Conservation (phyloP, 169 alveolate species). For the Plasmodium vivax region DNA sequence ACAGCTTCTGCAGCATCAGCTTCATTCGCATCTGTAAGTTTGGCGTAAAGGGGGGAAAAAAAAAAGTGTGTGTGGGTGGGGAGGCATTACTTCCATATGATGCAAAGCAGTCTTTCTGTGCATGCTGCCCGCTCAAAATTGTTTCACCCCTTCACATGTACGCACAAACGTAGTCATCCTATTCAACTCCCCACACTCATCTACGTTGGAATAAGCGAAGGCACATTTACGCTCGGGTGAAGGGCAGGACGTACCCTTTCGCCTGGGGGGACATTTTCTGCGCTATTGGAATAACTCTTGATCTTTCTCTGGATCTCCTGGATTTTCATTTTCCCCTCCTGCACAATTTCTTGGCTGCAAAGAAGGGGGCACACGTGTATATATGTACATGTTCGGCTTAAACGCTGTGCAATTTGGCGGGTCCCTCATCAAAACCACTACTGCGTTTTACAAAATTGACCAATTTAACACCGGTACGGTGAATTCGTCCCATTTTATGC, state of each 20-base stretch:
- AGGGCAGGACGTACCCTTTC: slow-evolving; percentile 28
- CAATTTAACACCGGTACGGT: neutral
- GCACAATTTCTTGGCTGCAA: slow-evolving; percentile 58
- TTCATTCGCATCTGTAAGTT: slow-evolving; percentile 27
- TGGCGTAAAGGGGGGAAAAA: neutral
- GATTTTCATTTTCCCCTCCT: slow-evolving; percentile 60
- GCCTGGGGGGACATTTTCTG: slow-evolving; percentile 17
- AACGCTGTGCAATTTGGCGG: neutral
- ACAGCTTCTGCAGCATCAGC: slow-evolving; percentile 49
- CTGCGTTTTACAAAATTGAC: neutral
- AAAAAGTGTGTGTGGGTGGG: neutral
- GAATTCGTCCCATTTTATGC: neutral
- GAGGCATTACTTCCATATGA: neutral
- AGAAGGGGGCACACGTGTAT: neutral
- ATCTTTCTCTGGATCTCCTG: slow-evolving; percentile 59
- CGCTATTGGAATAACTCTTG: slow-evolving; percentile 22
- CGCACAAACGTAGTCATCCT: neutral
- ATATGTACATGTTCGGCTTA: neutral
- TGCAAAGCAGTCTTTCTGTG: neutral
- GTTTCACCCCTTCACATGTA: neutral
- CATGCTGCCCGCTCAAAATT: neutral
- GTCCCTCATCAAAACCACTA: neutral
- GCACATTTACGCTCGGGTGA: neutral
- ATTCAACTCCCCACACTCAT: neutral
- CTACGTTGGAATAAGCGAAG: neutral